Evolutionary conservation across 2,329 filamentous ascomycete species (phyloP), one percentile per base, ranked within the genome.

Genomic region (Atkinsonella hypoxylon): DNA sequence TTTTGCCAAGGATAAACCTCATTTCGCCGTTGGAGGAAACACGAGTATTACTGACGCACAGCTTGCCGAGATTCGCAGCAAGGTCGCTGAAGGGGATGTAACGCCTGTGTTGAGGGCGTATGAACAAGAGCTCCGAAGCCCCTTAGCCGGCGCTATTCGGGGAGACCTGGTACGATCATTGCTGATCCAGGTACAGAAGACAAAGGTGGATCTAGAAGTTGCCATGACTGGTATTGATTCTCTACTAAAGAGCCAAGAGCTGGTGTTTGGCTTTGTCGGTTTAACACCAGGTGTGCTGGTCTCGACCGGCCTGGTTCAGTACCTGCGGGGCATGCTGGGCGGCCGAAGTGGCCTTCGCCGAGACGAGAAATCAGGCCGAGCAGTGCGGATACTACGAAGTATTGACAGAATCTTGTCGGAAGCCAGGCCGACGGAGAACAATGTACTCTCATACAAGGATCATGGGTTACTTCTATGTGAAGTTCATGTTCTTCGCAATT

Each of bases 201-300:
- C 93, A 20, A 98, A 98, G 72, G 93, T 98, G 9, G 93, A 98
- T 62, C 82, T 98, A 12, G 93, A 98, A 67, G 83, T 97, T 54
- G 93, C 93, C 13, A 90, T 98, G 71, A 89, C 87, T 53, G 93
- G 93, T 17, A 98, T 98, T 57, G 91, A 98, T 71, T 82, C 89
- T 34, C 77, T 98, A 32, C 76, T 98, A 52, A 95, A 93, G 71
- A 96, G 90, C 61, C 93, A 98, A 64, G 91, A 98, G 64, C 77
- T 98, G 45, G 87, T 98, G 22, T 98, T 98, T 69, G 93, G 89
- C n/a, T 95, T 98, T 62, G 84, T 98, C 38, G 90, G 90, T 6
- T 73, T 98, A 26, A 97, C 93, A 0, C 93, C 93, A 0, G 91
- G 93, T 12, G 78, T 97, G n/a, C 72, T 98, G 31, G 87, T 97